These are phyloP conservation scores for Hypoxylon sp. DNA, from an alignment of 2,329 filamentous ascomycete genomes.

Conservation along the genomic window DNA sequence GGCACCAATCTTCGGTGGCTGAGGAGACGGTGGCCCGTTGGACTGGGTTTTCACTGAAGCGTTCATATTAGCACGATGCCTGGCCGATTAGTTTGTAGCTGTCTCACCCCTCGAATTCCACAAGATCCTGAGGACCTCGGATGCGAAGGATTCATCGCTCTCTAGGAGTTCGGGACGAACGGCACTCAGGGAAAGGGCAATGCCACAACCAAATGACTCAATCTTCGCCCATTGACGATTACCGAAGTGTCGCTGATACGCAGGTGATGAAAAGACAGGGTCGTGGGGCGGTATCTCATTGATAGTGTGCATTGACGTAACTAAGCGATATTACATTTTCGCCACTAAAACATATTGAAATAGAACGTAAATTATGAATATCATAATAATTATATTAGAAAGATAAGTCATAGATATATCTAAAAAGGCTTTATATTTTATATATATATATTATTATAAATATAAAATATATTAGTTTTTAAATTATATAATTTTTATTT, in stretches of 20 bases:
- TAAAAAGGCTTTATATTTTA: too few relatives aligned
- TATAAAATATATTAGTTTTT: too few relatives aligned
- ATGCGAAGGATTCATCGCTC: slow-evolving; percentile 29
- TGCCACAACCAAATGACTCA: slow-evolving; percentile 35
- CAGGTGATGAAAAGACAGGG: slow-evolving; percentile 34
- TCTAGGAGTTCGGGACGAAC: slow-evolving; percentile 20
- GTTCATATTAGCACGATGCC: not conserved
- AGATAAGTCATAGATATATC: too few relatives aligned
- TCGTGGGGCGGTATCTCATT: slow-evolving; percentile 36
- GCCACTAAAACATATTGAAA: not conserved
- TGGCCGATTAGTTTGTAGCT: not conserved
- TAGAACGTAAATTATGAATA: too few relatives aligned
- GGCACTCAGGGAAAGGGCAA: slow-evolving; percentile 25
- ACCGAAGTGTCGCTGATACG: slow-evolving; percentile 26
- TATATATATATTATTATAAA: too few relatives aligned
- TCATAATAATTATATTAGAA: too few relatives aligned
- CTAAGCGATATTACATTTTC: slow-evolving; percentile 29
- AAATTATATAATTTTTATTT: not conserved
- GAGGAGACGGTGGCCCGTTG: slow-evolving; percentile 14
- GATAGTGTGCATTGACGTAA: slow-evolving; percentile 33
- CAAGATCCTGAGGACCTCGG: slow-evolving; percentile 37
- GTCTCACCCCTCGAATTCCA: slow-evolving; percentile 39
- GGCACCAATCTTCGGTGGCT: slow-evolving; percentile 32
- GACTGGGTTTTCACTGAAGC: slow-evolving; percentile 35
- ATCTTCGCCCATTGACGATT: slow-evolving; percentile 31